phyloP scores from a whole-genome alignment of 495 filamentous ascomycete species.

The Physcia stellaris region DNA sequence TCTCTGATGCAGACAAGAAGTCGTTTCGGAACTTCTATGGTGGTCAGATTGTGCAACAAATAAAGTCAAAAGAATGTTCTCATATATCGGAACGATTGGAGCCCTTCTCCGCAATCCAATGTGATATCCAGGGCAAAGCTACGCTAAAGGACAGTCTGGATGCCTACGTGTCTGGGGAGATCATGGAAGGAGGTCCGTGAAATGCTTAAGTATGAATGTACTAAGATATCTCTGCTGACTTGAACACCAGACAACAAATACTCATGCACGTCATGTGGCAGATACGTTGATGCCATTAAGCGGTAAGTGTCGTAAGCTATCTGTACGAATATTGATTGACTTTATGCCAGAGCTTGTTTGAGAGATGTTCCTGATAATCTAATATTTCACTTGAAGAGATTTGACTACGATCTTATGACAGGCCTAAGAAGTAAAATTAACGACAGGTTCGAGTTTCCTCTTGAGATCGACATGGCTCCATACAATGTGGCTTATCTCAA shows the following conservation, averaged over 20 bases:
- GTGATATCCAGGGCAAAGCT: constrained; percentile 89
- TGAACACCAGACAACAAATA: constrained; percentile 73
- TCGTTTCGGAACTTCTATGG: constrained; percentile 77
- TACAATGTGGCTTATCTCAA: constrained; percentile 83
- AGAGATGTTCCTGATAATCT: constrained; percentile 90
- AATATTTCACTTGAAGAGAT: constrained; percentile 92
- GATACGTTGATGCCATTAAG: constrained; percentile 90
- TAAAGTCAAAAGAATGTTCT: constrained; percentile 83
- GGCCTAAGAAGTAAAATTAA: constrained; percentile 89
- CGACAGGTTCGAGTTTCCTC: constrained; percentile 81
- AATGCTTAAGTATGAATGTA: constrained; percentile 1
- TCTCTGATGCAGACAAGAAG: constrained; percentile 50
- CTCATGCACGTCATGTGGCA: constrained; percentile 81
- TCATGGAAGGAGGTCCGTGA: constrained; percentile 76
- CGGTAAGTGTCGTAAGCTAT: constrained; percentile 30
- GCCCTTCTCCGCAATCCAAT: constrained; percentile 89
- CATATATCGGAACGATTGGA: constrained; percentile 88
- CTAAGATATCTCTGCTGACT: constrained; percentile 14
- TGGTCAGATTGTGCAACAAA: constrained; percentile 84
- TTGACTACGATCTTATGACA: constrained; percentile 83
- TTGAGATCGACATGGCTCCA: constrained; percentile 72
- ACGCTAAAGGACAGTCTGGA: constrained; percentile 75
- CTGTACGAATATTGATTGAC: constrained; percentile 2
- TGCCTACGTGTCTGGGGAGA: constrained; percentile 89
- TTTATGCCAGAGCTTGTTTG: constrained; percentile 54